Conservation (phyloP, 1,139 yeast species). For the Candida labiduridarum region DNA sequence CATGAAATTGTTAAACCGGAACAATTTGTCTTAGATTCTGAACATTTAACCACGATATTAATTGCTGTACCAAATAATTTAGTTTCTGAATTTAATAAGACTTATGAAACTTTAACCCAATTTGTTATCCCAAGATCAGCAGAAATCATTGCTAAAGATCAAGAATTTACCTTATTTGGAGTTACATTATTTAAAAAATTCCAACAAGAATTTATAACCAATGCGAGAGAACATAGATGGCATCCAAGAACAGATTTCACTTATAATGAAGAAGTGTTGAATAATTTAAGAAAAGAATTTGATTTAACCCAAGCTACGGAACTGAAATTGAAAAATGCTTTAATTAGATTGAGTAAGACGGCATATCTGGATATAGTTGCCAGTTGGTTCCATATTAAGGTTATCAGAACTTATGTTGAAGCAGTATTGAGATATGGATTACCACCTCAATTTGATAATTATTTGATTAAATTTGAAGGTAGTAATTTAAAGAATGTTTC, state of each 20-base stretch:
- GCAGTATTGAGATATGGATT: constrained; percentile 90
- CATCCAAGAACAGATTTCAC: constrained; percentile 87
- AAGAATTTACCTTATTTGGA: constrained; percentile 70
- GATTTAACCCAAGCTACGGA: constrained; percentile 76
- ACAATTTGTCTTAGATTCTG: constrained; percentile 84
- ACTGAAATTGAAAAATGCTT: constrained; percentile 72
- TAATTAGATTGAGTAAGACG: constrained; percentile 79
- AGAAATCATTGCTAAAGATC: constrained; percentile 64
- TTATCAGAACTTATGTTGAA: constrained; percentile 57
- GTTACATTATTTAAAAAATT: constrained; percentile 86
- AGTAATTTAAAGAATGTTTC: constrained; percentile 44
- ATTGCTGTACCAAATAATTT: constrained; percentile 81
- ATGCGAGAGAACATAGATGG: constrained; percentile 85
- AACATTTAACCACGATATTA: constrained; percentile 78
- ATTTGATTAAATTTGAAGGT: constrained; percentile 48
- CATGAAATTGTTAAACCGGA: constrained; percentile 86
- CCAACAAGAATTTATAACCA: constrained; percentile 65
- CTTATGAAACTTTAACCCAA: constrained; percentile 74
- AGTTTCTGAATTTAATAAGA: constrained; percentile 58
- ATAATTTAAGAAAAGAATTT: constrained; percentile 74
- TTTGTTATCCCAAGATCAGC: constrained; percentile 96
- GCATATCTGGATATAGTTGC: constrained; percentile 85
- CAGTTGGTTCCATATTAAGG: constrained; percentile 87
- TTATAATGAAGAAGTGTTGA: constrained; percentile 77
- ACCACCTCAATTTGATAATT: constrained; percentile 87